phyloP scores from a whole-genome alignment of 495 filamentous ascomycete genomes.

The Neurospora sp. region DNA sequence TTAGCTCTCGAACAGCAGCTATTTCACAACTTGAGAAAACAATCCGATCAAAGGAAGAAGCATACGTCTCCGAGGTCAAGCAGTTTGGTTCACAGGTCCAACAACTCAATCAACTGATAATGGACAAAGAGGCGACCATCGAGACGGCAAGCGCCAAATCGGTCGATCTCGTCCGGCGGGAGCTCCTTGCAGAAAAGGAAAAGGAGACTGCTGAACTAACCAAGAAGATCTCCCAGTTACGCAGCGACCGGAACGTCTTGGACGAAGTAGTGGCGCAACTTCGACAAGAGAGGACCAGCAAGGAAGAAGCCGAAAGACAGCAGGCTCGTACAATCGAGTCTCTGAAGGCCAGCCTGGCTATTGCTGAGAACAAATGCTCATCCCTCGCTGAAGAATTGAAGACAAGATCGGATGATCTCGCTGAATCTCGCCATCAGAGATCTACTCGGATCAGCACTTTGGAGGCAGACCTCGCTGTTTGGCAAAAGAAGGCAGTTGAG shows the following conservation, averaged over 20 bases:
- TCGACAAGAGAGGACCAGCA: constrained; percentile 1
- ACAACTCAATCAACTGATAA: constrained; percentile 11
- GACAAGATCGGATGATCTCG: background rate
- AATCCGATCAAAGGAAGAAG: constrained; percentile 7
- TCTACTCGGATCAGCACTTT: background rate
- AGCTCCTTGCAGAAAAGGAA: constrained; percentile 8
- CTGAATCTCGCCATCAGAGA: background rate
- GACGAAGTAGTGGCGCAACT: background rate
- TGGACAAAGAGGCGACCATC: constrained; percentile 8
- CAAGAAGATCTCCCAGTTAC: background rate
- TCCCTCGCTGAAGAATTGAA: background rate
- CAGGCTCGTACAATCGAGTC: constrained; percentile 6
- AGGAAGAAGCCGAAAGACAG: constrained; percentile 5
- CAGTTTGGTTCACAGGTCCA: constrained; percentile 5
- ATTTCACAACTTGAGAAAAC: constrained; percentile 11
- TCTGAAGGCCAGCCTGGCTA: constrained; percentile 3
- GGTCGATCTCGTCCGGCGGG: background rate
- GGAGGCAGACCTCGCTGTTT: constrained; percentile 3
- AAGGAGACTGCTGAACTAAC: constrained; percentile 1
- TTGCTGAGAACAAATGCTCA: background rate
- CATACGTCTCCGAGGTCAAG: constrained; percentile 1
- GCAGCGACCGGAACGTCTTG: constrained; percentile 3
- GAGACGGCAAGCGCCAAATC: background rate
- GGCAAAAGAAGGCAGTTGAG: background rate
- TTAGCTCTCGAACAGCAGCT: constrained; percentile 2